Percentiles rank a stretch among this genome's conserved stretches.
Evolutionary conservation across 257 asterid genomes (phyloP).

Genomic region (Sherardia arvensis): DNA sequence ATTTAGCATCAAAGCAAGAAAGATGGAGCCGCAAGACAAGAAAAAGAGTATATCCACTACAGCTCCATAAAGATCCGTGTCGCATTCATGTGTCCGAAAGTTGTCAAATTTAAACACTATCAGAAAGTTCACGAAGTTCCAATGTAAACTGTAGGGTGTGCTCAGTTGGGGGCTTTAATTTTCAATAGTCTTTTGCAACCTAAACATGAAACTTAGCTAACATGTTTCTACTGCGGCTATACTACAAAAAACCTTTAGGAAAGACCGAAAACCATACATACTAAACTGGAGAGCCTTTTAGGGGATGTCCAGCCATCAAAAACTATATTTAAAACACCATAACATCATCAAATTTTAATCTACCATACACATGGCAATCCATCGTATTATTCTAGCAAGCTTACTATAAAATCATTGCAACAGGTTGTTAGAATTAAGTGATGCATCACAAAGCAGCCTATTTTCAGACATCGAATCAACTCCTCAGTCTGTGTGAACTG

Average conservation of each 20-base stretch:
- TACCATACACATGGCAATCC: background rate
- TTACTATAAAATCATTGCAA: background rate
- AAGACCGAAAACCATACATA: background rate
- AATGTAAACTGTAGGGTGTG: background rate
- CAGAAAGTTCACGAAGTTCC: background rate
- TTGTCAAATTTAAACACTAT: background rate
- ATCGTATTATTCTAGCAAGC: background rate
- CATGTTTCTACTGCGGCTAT: background rate
- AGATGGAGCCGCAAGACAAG: background rate
- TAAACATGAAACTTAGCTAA: background rate
- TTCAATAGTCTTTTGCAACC: background rate
- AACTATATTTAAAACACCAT: background rate
- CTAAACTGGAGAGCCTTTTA: background rate
- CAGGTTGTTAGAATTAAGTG: background rate
- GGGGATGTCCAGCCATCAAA: background rate
- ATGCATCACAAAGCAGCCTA: background rate
- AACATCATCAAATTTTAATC: background rate
- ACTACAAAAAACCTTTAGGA: background rate
- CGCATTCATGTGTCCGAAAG: no score
- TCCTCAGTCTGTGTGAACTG: background rate
- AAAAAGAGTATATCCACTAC: background rate
- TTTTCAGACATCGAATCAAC: background rate
- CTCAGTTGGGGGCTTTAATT: background rate
- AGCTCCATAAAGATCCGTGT: background rate
- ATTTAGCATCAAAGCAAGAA: background rate